These are phyloP conservation scores for Warburgia ugandensis DNA, from an alignment of 164 flowering plant genomes.

Conservation along the genomic window DNA sequence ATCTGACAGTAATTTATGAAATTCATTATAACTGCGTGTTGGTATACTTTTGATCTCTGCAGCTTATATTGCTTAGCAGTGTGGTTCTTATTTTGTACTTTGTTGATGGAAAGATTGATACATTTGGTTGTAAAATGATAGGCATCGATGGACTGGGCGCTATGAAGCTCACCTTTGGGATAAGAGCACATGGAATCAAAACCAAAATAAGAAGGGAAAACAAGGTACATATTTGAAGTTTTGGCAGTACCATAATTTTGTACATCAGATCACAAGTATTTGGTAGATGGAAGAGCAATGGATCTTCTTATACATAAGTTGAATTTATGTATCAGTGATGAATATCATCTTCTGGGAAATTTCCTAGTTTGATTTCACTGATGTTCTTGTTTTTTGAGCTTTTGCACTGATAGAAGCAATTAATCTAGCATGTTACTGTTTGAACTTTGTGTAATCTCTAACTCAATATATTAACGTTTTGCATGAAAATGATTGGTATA, in stretches of 20 bases:
- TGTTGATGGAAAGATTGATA: background rate
- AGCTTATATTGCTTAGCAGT: no score
- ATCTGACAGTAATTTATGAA: no score
- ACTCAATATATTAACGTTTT: slow-evolving; percentile 8
- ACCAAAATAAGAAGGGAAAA: slow-evolving; percentile 98
- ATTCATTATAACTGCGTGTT: no score
- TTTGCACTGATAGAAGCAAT: no score
- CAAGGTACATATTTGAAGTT: slow-evolving; percentile 67
- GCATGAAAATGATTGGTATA: slow-evolving; percentile 23
- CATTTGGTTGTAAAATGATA: slow-evolving; percentile 13
- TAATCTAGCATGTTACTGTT: background rate
- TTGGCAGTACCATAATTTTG: background rate
- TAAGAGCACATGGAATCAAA: slow-evolving; percentile 97
- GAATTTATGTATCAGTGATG: background rate
- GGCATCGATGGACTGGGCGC: slow-evolving; percentile 99
- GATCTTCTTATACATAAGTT: background rate
- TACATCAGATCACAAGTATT: no score
- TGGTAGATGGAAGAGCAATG: no score
- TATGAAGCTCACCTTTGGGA: slow-evolving; percentile 99
- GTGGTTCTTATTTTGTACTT: no score
- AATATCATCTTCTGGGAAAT: background rate
- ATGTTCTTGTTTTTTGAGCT: background rate
- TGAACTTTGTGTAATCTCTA: slow-evolving; percentile 12
- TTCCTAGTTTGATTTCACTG: background rate
- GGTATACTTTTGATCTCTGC: no score